These are phyloP conservation scores for Botrytis fragariae DNA, from an alignment of 2,329 filamentous ascomycete species.

Conservation along the genomic window DNA sequence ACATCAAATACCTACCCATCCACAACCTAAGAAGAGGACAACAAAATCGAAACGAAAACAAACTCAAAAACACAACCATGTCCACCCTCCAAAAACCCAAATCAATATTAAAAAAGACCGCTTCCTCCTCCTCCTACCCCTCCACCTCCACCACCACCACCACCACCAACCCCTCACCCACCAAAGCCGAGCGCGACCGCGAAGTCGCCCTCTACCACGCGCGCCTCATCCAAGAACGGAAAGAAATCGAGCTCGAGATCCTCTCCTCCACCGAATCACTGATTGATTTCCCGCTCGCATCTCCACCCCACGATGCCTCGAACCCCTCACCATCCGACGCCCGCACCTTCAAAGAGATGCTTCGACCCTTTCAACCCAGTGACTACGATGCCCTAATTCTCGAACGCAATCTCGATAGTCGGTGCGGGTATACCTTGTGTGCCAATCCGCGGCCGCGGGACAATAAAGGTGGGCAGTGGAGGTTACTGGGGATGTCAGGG, in stretches of 20 bases:
- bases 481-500: conserved; percentile 56
- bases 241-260: conserved; percentile 72
- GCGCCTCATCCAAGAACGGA: conserved; percentile 75
- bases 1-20: not conserved
- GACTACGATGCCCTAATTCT: conserved; percentile 88
- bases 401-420: conserved; percentile 80
- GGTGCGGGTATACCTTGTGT: conserved; percentile 85
- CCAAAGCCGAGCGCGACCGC: conserved; percentile 47
- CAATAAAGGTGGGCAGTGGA: conserved; percentile 61
- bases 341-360: conserved; percentile 59
- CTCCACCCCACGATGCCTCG: conserved; percentile 49
- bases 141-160: conserved; percentile 35
- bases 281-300: conserved; percentile 38
- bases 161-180: conserved; percentile 25
- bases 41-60: not conserved
- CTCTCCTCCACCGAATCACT: conserved; percentile 67
- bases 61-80: conserved; percentile 26
- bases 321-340: conserved; percentile 59
- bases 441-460: conserved; percentile 58
- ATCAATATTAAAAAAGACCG: conserved; percentile 60
- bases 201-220: conserved; percentile 80
- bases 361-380: conserved; percentile 75
- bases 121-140: conserved; percentile 42
- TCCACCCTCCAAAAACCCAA: conserved; percentile 40
- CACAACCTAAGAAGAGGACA: not conserved